Evolutionary conservation across 805 yeast species (phyloP).

Genomic region (Tetrapisispora fleetii): DNA sequence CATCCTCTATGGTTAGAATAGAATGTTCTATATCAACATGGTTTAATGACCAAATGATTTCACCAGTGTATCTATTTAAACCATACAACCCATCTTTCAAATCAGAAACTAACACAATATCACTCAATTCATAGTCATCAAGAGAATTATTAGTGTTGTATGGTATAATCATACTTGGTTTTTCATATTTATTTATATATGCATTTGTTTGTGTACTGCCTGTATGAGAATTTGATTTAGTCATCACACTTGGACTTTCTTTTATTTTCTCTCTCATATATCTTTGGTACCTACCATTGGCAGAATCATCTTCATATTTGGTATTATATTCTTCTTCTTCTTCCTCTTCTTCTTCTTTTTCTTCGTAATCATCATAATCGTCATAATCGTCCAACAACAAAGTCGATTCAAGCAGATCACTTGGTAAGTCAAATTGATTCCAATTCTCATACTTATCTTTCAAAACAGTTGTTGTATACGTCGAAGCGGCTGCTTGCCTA

Average conservation of each 20-base stretch:
- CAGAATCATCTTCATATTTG: neutral
- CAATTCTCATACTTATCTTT: neutral
- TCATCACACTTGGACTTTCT: neutral
- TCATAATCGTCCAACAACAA: neutral
- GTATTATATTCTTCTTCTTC: neutral
- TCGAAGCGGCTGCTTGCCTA: neutral
- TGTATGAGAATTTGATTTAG: neutral
- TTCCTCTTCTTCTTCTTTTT: neutral
- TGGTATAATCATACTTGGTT: constrained; percentile 3
- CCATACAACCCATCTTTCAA: constrained; percentile 85
- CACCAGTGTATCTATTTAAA: constrained; percentile 64
- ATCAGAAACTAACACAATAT: constrained; percentile 61
- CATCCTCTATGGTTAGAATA: constrained; percentile 10
- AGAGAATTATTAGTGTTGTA: constrained; percentile 5
- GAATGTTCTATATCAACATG: constrained; percentile 28
- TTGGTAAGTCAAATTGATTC: neutral
- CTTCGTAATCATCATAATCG: neutral
- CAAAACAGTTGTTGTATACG: neutral
- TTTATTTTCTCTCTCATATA: neutral
- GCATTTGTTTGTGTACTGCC: constrained; percentile 1
- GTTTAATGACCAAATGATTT: constrained; percentile 63
- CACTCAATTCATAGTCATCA: constrained; percentile 31
- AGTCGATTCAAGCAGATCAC: neutral
- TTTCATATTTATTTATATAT: constrained; percentile 1
- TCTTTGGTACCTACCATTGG: neutral